Percentiles rank a stretch among this genome's conserved stretches.
These are phyloP conservation scores for Cystobasidium onofrii DNA, from an alignment of 768 basidiomycete species.

Conservation along the genomic window DNA sequence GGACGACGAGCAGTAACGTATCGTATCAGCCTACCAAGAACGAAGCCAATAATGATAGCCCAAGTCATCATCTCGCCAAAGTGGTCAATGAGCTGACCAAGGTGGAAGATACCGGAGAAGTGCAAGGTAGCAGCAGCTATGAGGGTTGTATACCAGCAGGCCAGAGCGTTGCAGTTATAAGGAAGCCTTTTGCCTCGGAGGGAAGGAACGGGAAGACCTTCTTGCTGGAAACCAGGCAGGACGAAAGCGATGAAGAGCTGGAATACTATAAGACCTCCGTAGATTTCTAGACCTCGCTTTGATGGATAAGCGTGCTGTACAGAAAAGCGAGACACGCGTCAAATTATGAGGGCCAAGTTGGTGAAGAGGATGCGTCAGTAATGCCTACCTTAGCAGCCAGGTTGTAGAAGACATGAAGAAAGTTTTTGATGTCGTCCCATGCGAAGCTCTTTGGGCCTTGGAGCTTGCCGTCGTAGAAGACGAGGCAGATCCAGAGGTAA, in stretches of 20 bases:
- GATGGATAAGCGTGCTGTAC: slow-evolving; percentile 89
- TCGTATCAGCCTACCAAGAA: slow-evolving; percentile 40
- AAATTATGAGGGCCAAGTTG: no score
- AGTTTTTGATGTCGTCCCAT: slow-evolving; percentile 13
- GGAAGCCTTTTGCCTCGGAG: slow-evolving; percentile 81
- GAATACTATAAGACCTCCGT: slow-evolving; percentile 75
- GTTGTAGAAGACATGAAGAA: slow-evolving; percentile 29
- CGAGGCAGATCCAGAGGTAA: slow-evolving; percentile 94
- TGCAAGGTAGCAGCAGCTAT: slow-evolving; percentile 62
- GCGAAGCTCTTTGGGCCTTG: slow-evolving; percentile 17
- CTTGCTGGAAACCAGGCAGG: slow-evolving; percentile 84
- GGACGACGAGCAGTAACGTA: not conserved
- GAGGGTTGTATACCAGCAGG: slow-evolving; percentile 73
- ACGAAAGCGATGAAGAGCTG: slow-evolving; percentile 83
- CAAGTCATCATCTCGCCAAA: slow-evolving; percentile 94
- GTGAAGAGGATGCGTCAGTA: not conserved
- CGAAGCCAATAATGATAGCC: slow-evolving; percentile 82
- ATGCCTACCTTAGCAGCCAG: slow-evolving; percentile 12
- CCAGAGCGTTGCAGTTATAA: slow-evolving; percentile 94
- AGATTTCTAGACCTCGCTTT: slow-evolving; percentile 77
- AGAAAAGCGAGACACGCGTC: no score
- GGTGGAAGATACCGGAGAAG: slow-evolving; percentile 70
- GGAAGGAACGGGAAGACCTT: slow-evolving; percentile 92
- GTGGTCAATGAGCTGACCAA: slow-evolving; percentile 90
- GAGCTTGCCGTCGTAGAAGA: slow-evolving; percentile 78